Evolutionary conservation across 169 alveolate species (phyloP).

Genomic region (Plasmodium relictum): DNA sequence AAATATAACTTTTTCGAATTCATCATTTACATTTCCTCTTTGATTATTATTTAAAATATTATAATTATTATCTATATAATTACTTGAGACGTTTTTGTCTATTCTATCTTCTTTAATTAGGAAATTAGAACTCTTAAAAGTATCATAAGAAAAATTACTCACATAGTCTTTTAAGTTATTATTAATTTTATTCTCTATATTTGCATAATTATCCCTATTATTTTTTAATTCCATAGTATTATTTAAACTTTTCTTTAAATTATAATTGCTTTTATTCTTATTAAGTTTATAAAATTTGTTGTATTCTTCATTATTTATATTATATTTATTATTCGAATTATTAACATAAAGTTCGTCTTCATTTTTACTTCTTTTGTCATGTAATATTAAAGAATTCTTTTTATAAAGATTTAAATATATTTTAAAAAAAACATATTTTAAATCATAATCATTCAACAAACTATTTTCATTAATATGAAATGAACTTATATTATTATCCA

Average conservation of each 20-base stretch:
- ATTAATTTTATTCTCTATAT: background rate
- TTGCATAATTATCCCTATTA: no score
- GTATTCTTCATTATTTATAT: background rate
- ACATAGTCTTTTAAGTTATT: background rate
- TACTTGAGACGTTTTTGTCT: background rate
- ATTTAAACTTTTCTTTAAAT: background rate
- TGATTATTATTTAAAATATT: background rate
- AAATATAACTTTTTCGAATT: background rate
- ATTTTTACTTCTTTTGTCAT: background rate
- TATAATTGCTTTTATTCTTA: background rate
- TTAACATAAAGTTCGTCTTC: background rate
- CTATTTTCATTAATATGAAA: conserved; percentile 21
- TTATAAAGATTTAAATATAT: conserved; percentile 28
- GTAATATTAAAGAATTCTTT: conserved; percentile 3
- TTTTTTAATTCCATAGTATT: no score
- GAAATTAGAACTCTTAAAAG: background rate
- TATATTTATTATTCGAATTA: background rate
- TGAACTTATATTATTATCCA: conserved; percentile 32
- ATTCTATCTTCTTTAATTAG: background rate
- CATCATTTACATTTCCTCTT: background rate
- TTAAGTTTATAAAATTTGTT: background rate
- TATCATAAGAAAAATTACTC: background rate
- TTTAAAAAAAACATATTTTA: conserved; percentile 24
- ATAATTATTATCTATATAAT: background rate
- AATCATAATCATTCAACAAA: conserved; percentile 11